Base-by-base conservation (phyloP, 2,329 filamentous ascomycete species). In the Talaromyces sp. region DNA sequence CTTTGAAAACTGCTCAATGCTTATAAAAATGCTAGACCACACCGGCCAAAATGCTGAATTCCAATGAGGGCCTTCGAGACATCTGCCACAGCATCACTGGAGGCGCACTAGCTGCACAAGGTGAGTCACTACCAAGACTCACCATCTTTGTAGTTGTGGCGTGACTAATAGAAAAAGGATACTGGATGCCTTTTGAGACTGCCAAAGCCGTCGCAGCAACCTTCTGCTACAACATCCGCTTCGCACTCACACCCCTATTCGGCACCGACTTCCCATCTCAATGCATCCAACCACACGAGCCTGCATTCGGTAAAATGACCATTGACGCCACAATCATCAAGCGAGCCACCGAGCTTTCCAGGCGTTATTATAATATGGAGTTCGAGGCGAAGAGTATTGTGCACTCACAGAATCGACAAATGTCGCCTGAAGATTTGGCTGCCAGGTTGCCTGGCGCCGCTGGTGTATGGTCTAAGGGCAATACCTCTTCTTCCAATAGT, bases 21-120 rank as follows among this genome's bases (percentile, higher is more conserved):
- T 63, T 14, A 66, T 19, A 5, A 27, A 13, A 19, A 14, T 3
- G 39, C 14, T 71, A 97, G 94, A 97, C 94, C 1, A 90, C 89
- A 22, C 93, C 94, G 1, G 91, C 90, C 8, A 96, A 94, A 77
- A 92, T 95, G 80, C 80, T 93, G 52, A 86, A 85, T 68, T 79
- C 85, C 65, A 98, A 97, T 71, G 86, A 87, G 0, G 93, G 94
- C 6, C 85, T 99, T 39, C 88, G 89, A 69, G 90, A 95, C n/a
- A 91, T 98, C 67, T 92, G 90, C 33, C 90, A 96, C 75, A 97
- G 92, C 77, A 96, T 98, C 75, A 99, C 95, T 0, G 95, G 95
- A 31, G 95, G 95, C 7, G 89, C 93, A 35, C 88, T 98, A 65
- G 87, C 87, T 67, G 94, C 93, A 61, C 95, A 99, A 87, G 93